These are phyloP conservation scores for Fusarium stilboides DNA, from an alignment of 2,329 filamentous ascomycete species.

Conservation along the genomic window DNA sequence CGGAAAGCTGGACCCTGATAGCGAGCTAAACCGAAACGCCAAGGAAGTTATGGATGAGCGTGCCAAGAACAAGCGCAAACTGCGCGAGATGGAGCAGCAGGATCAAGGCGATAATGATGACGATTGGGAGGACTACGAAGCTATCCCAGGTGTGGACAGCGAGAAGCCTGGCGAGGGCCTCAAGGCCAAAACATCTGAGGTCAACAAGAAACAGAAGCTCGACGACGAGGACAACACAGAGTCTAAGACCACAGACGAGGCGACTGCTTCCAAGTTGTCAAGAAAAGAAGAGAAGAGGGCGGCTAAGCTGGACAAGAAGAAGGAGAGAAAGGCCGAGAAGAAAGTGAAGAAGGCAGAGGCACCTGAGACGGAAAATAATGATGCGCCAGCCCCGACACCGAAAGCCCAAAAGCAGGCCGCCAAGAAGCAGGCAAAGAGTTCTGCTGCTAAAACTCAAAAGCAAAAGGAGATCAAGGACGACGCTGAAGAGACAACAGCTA, in stretches of 20 bases:
- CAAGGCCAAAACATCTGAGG: conserved; percentile 62
- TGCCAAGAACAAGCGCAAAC: conserved; percentile 83
- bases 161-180: conserved; percentile 77
- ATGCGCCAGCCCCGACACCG: conserved; percentile 37
- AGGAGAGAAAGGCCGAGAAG: conserved; percentile 59
- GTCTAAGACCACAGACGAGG: conserved; percentile 58
- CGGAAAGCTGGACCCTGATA: conserved; percentile 92
- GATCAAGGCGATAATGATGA: conserved; percentile 62
- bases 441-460: conserved; percentile 34
- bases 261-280: conserved; percentile 62
- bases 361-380: conserved; percentile 52
- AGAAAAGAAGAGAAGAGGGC: conserved; percentile 70
- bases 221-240: conserved; percentile 50
- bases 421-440: conserved; percentile 50
- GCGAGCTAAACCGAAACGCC: conserved; percentile 82
- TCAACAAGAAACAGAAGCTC: conserved; percentile 71
- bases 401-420: conserved; percentile 48
- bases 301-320: conserved; percentile 64
- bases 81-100: conserved; percentile 72
- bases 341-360: conserved; percentile 60
- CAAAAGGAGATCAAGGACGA: conserved; percentile 39
- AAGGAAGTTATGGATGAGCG: conserved; percentile 93
- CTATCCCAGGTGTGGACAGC: conserved; percentile 68
- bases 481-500: conserved; percentile 26
- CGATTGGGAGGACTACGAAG: conserved; percentile 61